phyloP scores from a whole-genome alignment of 768 basidiomycete genomes.

The Agaricus blazei region DNA sequence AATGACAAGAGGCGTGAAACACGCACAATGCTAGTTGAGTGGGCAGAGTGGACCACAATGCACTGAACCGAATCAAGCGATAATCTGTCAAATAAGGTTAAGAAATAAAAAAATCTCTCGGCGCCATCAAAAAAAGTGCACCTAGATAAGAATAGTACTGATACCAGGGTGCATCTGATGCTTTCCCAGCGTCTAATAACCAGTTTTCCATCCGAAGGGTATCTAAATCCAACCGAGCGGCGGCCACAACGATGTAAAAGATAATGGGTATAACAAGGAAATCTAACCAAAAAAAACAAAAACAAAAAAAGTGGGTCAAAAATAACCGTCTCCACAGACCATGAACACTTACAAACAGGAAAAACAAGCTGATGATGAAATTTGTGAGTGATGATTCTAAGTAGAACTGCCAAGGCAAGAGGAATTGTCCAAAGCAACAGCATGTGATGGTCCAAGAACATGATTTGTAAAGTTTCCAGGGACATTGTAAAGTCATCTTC shows the following conservation, averaged over 20 bases:
- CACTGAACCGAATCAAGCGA: constrained; percentile 49
- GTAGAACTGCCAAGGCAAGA: constrained; percentile 64
- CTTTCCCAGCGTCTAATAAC: constrained; percentile 71
- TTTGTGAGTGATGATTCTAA: constrained; percentile 75
- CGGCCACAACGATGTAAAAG: constrained; percentile 78
- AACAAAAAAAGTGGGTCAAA: neutral
- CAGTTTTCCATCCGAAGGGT: constrained; percentile 65
- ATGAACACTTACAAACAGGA: constrained; percentile 62
- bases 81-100: constrained; percentile 42
- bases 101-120: neutral
- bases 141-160: constrained; percentile 80
- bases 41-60: constrained; percentile 80
- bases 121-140: constrained; percentile 22
- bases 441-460: constrained; percentile 61
- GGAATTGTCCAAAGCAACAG: constrained; percentile 79
- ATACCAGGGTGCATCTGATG: constrained; percentile 59
- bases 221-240: constrained; percentile 54
- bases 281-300: constrained; percentile 36
- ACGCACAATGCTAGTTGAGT: constrained; percentile 89
- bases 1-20: constrained; percentile 5
- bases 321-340: neutral
- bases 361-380: constrained; percentile 90
- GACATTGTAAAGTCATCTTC: constrained; percentile 74
- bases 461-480: constrained; percentile 56
- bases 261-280: constrained; percentile 74